phyloP scores from a whole-genome alignment of 768 basidiomycete species.

The Russula abietina region DNA sequence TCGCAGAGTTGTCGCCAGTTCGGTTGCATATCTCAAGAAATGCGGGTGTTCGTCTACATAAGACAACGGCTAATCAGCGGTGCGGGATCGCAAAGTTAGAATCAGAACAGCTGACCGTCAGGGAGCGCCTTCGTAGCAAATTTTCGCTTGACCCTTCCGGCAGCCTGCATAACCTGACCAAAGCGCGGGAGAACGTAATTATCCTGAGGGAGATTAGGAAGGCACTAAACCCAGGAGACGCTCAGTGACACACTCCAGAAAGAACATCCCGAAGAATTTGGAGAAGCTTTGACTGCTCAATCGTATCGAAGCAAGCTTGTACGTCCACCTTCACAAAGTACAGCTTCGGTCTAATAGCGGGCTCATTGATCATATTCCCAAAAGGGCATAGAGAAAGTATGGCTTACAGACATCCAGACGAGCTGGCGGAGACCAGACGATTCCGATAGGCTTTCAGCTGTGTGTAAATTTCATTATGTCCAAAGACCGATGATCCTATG shows the following conservation, averaged over 20 bases:
- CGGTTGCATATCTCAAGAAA: slow-evolving; percentile 63
- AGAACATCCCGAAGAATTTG: slow-evolving; percentile 68
- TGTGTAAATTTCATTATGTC: slow-evolving; percentile 74
- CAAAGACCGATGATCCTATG: slow-evolving; percentile 78
- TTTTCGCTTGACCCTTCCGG: slow-evolving; percentile 51
- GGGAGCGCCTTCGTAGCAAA: slow-evolving; percentile 60
- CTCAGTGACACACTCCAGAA: slow-evolving; percentile 47
- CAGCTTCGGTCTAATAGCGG: slow-evolving; percentile 61
- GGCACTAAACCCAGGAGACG: neutral
- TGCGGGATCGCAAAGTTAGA: neutral
- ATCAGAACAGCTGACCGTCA: slow-evolving; percentile 43
- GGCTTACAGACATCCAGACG: slow-evolving; percentile 48
- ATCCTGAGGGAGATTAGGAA: slow-evolving; percentile 43
- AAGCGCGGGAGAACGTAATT: slow-evolving; percentile 65
- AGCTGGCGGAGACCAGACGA: slow-evolving; percentile 35
- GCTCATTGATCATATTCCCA: neutral
- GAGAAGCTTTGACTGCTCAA: slow-evolving; percentile 81
- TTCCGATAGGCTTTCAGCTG: slow-evolving; percentile 68
- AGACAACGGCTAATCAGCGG: neutral
- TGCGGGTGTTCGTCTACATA: slow-evolving; percentile 64
- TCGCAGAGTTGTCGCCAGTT: slow-evolving; percentile 59
- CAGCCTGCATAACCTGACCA: slow-evolving; percentile 53
- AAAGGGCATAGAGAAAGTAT: neutral
- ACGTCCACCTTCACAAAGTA: slow-evolving; percentile 98
- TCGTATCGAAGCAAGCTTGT: slow-evolving; percentile 93